These are phyloP conservation scores for Pleurotus giganteus DNA, from an alignment of 768 basidiomycete genomes.

Conservation along the genomic window DNA sequence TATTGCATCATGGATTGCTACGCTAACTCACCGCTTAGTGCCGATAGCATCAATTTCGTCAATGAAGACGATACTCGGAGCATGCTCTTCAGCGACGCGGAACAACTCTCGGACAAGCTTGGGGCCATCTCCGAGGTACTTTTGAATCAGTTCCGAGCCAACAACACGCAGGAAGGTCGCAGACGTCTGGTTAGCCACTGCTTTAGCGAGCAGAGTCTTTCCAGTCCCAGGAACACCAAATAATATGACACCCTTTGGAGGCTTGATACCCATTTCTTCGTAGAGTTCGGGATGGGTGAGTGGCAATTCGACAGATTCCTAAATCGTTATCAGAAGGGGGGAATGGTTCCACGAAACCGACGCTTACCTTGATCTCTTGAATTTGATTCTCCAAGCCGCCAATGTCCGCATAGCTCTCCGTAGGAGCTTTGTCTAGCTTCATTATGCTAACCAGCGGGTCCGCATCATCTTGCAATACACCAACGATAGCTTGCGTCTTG, in stretches of 20 bases:
- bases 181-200: constrained; percentile 97
- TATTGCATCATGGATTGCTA: no score
- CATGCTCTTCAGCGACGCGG: constrained; percentile 95
- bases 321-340: constrained; percentile 3
- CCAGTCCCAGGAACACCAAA: constrained; percentile 99
- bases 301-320: constrained; percentile 98
- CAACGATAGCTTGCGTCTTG: constrained; percentile 93
- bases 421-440: constrained; percentile 99
- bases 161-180: constrained; percentile 98
- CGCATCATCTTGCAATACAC: constrained; percentile 91
- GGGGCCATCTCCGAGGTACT: constrained; percentile 98
- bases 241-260: constrained; percentile 99
- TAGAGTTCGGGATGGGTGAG: constrained; percentile 97
- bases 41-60: constrained; percentile 99
- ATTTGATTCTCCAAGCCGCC: constrained; percentile 97
- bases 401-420: constrained; percentile 97
- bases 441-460: constrained; percentile 97
- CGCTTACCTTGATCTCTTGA: constrained; percentile 92
- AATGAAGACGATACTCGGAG: constrained; percentile 98
- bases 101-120: constrained; percentile 98
- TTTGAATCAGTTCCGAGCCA: constrained; percentile 97
- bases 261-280: constrained; percentile 99
- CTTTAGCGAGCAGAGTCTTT: constrained; percentile 96
- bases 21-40: constrained; percentile 91
- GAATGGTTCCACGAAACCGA: background rate